Evolutionary conservation across 176 grass and related monocot genomes (phyloP).

Genomic region (Poa pratensis): DNA sequence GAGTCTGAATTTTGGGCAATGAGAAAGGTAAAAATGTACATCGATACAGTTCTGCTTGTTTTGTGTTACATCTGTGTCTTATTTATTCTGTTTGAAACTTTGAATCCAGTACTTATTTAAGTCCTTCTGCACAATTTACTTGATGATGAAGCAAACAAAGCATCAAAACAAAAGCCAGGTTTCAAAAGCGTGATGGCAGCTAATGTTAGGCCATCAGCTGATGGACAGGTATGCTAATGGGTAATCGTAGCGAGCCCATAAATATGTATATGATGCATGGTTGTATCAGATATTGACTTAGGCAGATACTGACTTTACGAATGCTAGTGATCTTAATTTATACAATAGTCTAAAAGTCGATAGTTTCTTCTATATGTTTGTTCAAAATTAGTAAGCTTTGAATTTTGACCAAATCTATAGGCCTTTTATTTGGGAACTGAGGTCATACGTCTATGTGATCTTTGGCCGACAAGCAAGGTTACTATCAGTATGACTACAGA

Average conservation of each 20-base stretch:
- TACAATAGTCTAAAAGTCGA: conserved; percentile 17
- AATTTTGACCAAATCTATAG: not conserved
- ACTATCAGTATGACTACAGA: conserved; percentile 80
- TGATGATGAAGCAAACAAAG: conserved; percentile 65
- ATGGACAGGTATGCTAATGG: conserved; percentile 76
- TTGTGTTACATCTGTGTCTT: not conserved
- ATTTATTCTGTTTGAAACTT: conserved; percentile 3
- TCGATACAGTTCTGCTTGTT: conserved; percentile 25
- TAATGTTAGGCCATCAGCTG: conserved; percentile 84
- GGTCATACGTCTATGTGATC: not conserved
- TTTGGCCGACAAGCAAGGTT: conserved; percentile 80
- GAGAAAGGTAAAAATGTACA: conserved; percentile 69
- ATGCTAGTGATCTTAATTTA: conserved; percentile 35
- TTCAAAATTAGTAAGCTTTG: not conserved
- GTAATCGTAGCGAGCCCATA: conserved; percentile 14
- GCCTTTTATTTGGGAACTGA: not conserved
- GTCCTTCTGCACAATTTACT: conserved; percentile 73
- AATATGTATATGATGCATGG: not conserved
- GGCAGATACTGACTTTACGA: not conserved
- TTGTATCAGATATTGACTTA: conserved; percentile 16
- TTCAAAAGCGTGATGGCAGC: conserved; percentile 91
- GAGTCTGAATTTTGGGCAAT: conserved; percentile 97
- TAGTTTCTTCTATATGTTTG: not conserved
- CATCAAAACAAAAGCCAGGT: conserved; percentile 75
- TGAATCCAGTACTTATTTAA: conserved; percentile 35